Conservation (phyloP, 495 filamentous ascomycete genomes). For the Penicillium egyptiacum region DNA sequence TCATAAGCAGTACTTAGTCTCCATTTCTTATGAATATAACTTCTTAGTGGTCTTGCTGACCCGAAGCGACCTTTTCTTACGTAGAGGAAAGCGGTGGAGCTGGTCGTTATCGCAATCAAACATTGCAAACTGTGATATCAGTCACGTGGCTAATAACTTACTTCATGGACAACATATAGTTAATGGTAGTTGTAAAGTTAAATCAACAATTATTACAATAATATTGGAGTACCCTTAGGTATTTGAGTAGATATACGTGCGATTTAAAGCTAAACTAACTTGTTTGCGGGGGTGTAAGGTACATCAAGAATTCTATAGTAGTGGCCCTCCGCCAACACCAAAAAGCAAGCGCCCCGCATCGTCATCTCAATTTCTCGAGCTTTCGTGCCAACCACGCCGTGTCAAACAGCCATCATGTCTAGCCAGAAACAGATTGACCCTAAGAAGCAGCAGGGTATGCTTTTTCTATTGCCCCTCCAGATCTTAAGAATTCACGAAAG, state of each 20-base stretch:
- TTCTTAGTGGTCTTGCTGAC: not conserved
- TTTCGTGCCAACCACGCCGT: constrained; percentile 9
- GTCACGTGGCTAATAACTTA: constrained; percentile 18
- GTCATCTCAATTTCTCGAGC: constrained; percentile 37
- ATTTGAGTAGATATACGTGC: not conserved
- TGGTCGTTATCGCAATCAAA: constrained; percentile 17
- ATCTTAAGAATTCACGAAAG: constrained; percentile 6
- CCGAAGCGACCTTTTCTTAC: not conserved
- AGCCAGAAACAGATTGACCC: constrained; percentile 50
- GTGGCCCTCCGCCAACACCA: constrained; percentile 16
- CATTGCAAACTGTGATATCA: constrained; percentile 30
- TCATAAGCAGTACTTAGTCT: not conserved
- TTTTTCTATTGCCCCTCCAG: not conserved
- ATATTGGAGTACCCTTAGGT: not conserved
- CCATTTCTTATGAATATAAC: not conserved
- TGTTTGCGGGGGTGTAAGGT: not conserved
- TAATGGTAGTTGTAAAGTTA: not conserved
- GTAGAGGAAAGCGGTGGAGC: not conserved
- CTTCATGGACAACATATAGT: not conserved
- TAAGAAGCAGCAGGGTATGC: constrained; percentile 83
- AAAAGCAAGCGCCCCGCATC: constrained; percentile 37
- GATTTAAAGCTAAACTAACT: not conserved
- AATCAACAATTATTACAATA: not conserved
- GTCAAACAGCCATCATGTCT: constrained; percentile 38
- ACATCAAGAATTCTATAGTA: constrained; percentile 6